A percentile compares a stretch with the other conserved stretches of the same genome.
phyloP scores from a whole-genome alignment of 169 alveolate genomes.

The Pseudocohnilembus persalinus region DNA sequence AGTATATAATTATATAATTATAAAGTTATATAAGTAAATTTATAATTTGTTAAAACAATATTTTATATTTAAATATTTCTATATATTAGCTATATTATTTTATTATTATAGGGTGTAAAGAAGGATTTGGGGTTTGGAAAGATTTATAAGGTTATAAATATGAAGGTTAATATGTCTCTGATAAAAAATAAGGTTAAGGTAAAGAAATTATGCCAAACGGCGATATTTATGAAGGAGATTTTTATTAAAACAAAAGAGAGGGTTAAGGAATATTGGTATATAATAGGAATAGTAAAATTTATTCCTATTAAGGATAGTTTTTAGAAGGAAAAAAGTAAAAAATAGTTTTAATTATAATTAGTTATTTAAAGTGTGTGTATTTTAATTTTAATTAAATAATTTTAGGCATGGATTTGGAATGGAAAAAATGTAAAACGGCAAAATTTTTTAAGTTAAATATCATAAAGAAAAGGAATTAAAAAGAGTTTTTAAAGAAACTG shows the following conservation, averaged over 20 bases:
- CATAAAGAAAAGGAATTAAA: neutral
- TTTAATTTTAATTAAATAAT: too few species aligned
- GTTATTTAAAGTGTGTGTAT: too few species aligned
- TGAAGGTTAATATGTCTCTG: neutral
- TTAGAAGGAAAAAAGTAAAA: neutral
- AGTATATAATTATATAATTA: too few species aligned
- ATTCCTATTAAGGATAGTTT: neutral
- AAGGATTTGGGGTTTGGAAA: neutral
- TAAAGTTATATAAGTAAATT: neutral
- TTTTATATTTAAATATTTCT: too few species aligned
- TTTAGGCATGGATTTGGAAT: neutral
- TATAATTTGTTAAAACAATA: too few species aligned
- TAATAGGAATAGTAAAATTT: too few species aligned
- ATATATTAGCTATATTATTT: too few species aligned
- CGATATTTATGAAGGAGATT: neutral
- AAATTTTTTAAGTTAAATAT: neutral
- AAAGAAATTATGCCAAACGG: neutral
- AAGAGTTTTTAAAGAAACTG: neutral
- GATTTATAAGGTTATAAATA: neutral
- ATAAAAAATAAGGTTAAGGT: neutral
- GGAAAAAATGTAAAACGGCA: neutral
- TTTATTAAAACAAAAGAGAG: neutral
- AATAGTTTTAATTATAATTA: too few species aligned
- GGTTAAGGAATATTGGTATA: neutral
- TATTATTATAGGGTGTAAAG: neutral